Percentiles rank a stretch among this genome's conserved stretches.
phyloP scores from a whole-genome alignment of 2,329 filamentous ascomycete species.

The Colletotrichum magnum region DNA sequence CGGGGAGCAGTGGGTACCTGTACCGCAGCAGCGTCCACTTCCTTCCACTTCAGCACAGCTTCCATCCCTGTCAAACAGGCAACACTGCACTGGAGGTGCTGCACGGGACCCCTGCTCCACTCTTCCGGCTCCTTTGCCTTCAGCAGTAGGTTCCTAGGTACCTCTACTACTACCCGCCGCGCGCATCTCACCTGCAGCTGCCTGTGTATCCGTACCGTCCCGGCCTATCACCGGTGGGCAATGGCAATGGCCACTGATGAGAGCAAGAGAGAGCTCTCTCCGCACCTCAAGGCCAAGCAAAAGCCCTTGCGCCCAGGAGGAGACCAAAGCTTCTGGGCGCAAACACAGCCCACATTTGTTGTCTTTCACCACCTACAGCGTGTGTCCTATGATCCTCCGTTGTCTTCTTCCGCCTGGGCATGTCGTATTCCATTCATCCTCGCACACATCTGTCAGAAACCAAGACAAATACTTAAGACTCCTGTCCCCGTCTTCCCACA shows the following conservation, averaged over 20 bases:
- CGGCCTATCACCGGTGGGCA: slow-evolving; percentile 19
- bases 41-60: neutral
- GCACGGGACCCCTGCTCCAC: slow-evolving; percentile 32
- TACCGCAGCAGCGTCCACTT: neutral
- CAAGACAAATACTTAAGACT: slow-evolving; percentile 35
- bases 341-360: slow-evolving; percentile 36
- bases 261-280: slow-evolving; percentile 3
- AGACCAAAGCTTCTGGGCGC: slow-evolving; percentile 32
- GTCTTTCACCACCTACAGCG: neutral
- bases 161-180: neutral
- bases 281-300: slow-evolving; percentile 13
- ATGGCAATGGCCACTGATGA: slow-evolving; percentile 13
- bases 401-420: slow-evolving; percentile 8
- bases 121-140: slow-evolving; percentile 16
- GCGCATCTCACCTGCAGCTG: slow-evolving; percentile 7
- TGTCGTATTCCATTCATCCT: slow-evolving; percentile 25
- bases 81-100: neutral
- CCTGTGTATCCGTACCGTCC: neutral
- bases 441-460: slow-evolving; percentile 23
- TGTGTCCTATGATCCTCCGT: slow-evolving; percentile 25
- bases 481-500: slow-evolving; percentile 10
- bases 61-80: slow-evolving; percentile 26
- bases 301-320: neutral
- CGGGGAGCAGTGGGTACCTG: neutral
- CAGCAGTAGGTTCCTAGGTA: neutral